Conservation (phyloP, 1,284 basidiomycete species). For the Trametes sp. region DNA sequence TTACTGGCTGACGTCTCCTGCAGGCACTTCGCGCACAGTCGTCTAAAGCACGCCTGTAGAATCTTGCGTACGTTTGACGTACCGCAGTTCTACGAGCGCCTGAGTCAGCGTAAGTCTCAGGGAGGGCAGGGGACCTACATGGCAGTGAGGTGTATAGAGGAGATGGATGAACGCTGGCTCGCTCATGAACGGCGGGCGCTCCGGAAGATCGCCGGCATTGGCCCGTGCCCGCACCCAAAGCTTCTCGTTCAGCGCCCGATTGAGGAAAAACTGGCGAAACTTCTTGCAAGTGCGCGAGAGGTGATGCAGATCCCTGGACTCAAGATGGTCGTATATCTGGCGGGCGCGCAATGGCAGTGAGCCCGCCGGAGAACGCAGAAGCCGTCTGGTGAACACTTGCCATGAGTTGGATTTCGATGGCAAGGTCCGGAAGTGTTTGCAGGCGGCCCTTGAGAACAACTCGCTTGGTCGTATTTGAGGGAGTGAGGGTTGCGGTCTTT, state of each 20-base stretch:
- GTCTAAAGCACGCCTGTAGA: not conserved
- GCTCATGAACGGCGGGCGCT: slow-evolving; percentile 20
- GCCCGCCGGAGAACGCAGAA: not conserved
- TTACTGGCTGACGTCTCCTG: not conserved
- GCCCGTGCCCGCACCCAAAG: slow-evolving; percentile 11
- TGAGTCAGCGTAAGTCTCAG: not conserved
- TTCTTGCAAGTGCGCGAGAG: slow-evolving; percentile 20
- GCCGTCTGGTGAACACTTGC: not conserved
- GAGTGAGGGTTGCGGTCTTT: too few relatives aligned
- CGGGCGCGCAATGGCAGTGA: too few relatives aligned
- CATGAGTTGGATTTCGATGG: slow-evolving; percentile 8
- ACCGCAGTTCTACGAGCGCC: not conserved
- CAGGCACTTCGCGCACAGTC: not conserved
- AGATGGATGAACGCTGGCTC: slow-evolving; percentile 16
- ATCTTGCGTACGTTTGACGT: not conserved
- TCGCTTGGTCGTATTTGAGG: not conserved
- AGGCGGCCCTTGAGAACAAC: slow-evolving; percentile 1
- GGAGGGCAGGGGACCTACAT: slow-evolving; percentile 1
- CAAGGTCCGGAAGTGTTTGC: not conserved
- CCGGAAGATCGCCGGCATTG: slow-evolving; percentile 11
- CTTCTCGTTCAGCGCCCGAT: slow-evolving; percentile 1
- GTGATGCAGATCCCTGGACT: slow-evolving; percentile 46
- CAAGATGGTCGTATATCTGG: slow-evolving; percentile 56
- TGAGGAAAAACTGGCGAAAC: slow-evolving; percentile 15
- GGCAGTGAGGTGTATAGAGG: slow-evolving; percentile 11